Conservation (phyloP, 2,329 filamentous ascomycete species). For the Aspergillus intermedius region DNA sequence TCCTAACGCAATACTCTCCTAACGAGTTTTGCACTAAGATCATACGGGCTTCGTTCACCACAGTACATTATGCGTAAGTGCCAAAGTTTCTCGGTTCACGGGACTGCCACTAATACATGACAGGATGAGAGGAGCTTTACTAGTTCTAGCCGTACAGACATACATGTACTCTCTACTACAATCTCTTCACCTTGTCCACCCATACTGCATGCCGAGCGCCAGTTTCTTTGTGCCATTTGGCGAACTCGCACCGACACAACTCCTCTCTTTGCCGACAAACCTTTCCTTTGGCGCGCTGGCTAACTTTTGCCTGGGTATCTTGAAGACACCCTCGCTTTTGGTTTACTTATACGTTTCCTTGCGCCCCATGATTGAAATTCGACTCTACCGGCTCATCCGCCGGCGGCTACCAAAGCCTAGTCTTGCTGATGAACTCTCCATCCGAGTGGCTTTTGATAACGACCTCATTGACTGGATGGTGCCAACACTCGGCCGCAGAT, state of each 20-base stretch:
- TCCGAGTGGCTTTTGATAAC: conserved; percentile 37
- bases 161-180: conserved; percentile 41
- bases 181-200: conserved; percentile 34
- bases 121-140: conserved; percentile 30
- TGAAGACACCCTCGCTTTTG: conserved; percentile 31
- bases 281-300: conserved; percentile 22
- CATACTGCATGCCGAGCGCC: conserved; percentile 24
- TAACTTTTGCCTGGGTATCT: conserved; percentile 18
- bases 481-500: conserved; percentile 33
- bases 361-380: conserved; percentile 32
- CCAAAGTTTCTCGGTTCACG: background rate
- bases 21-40: conserved; percentile 20
- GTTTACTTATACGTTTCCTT: conserved; percentile 32
- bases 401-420: conserved; percentile 37
- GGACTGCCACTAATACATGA: conserved; percentile 10
- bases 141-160: conserved; percentile 34
- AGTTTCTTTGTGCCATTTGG: conserved; percentile 33
- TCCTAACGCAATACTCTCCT: conserved; percentile 15
- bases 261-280: conserved; percentile 23
- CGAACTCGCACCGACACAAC: conserved; percentile 26
- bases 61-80: conserved; percentile 25
- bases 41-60: conserved; percentile 21
- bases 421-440: conserved; percentile 35
- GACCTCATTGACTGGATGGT: conserved; percentile 40
- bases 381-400: conserved; percentile 35